phyloP scores from a whole-genome alignment of 2,329 filamentous ascomycete genomes.

The Penicillium sp. region DNA sequence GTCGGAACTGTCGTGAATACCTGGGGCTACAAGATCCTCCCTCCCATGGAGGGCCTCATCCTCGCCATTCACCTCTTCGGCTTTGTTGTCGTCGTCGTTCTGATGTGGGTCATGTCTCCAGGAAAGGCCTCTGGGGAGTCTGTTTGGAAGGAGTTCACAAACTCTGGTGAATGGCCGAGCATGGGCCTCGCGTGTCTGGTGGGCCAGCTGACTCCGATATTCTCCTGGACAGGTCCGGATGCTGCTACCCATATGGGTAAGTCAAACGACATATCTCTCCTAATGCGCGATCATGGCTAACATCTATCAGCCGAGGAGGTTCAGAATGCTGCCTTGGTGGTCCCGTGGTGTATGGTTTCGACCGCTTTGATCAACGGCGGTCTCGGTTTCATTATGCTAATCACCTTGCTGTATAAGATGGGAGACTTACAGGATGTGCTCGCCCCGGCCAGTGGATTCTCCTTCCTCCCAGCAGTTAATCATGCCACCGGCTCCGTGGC shows the following conservation, averaged over 20 bases:
- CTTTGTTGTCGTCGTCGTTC: slow-evolving; percentile 46
- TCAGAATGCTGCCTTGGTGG: slow-evolving; percentile 47
- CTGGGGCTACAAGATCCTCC: slow-evolving; percentile 45
- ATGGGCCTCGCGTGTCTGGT: slow-evolving; percentile 42
- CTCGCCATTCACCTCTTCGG: slow-evolving; percentile 51
- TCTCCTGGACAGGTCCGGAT: slow-evolving; percentile 33
- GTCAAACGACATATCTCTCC: neutral
- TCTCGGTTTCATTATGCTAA: slow-evolving; percentile 48
- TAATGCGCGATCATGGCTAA: slow-evolving; percentile 1
- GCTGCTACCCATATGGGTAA: slow-evolving; percentile 38
- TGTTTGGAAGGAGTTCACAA: slow-evolving; percentile 42
- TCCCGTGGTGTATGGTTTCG: slow-evolving; percentile 51
- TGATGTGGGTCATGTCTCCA: slow-evolving; percentile 34
- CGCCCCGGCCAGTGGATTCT: slow-evolving; percentile 46
- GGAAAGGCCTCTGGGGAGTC: slow-evolving; percentile 22
- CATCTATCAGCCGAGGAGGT: slow-evolving; percentile 49
- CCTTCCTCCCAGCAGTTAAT: slow-evolving; percentile 54
- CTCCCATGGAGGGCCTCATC: slow-evolving; percentile 53
- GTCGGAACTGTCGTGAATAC: slow-evolving; percentile 55
- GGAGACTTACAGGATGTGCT: slow-evolving; percentile 43
- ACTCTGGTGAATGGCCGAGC: slow-evolving; percentile 39
- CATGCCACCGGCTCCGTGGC: slow-evolving; percentile 46
- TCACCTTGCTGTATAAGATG: slow-evolving; percentile 48
- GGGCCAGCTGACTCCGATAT: slow-evolving; percentile 33
- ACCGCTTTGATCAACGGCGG: slow-evolving; percentile 50